Base-by-base conservation (phyloP, 192 early-diverging fungal genomes). In the Powellomyces hirtus region DNA sequence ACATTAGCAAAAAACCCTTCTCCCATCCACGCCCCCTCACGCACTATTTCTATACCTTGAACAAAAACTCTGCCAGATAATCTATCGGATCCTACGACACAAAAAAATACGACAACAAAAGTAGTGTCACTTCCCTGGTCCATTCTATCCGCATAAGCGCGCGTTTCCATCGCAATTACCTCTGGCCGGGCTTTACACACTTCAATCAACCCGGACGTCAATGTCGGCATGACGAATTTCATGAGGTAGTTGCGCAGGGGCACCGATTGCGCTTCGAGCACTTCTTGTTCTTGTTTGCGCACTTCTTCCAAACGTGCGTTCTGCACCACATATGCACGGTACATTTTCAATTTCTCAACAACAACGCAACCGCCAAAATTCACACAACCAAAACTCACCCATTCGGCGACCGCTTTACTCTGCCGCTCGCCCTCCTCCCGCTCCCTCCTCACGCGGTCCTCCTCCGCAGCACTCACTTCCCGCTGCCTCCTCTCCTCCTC, bases 181-280 rank as follows among this genome's bases (percentile, higher is more conserved):
- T 87, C 86, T 30, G 86, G 86, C 29, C 86, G 62, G n/a, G 77
- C 71, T 70, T 86, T 87, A 46, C 79, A 79, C 13, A 87, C 82
- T 40, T 87, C 86, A 57, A 87, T 83, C 38, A 87, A 64, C n/a
- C 79, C 86, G n/a, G 81, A 73, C 0, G 84, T 85, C 35, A 87
- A 57, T 2, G 82, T 84, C 18, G 86, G 86, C 79, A 87, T 87
- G 40, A 87, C 83, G 59, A 75, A 77, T 45, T 84, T 86, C 76
- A 87, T 82, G 5, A 87, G 59, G 59, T 87, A 87, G 61, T 85
- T 84, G 18, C 86, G 67, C 31, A 87, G 74, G 10, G 86, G 86
- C 14, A 84, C 73, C 1, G 79, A 82, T 65, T 87, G 86, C 2
- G 82, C 81, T 64, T 87, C 82, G 13, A 87, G 66, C 13, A 87